Base-by-base conservation (phyloP, 257 asterid genomes). In the Avicennia marina region DNA sequence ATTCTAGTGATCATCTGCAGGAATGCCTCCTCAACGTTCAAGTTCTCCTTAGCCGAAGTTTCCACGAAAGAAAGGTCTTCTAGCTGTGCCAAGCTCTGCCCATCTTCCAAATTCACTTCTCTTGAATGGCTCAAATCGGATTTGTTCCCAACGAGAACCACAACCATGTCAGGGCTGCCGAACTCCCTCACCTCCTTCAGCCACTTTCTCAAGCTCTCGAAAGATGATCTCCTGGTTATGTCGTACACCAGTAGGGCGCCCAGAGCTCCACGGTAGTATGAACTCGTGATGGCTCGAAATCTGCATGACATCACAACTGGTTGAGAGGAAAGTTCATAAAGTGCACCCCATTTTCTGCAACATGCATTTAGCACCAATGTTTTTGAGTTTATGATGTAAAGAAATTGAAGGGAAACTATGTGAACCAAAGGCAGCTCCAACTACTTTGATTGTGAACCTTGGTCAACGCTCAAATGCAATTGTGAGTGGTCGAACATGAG, bases 1-100 rank as follows among this genome's bases (percentile, higher is more conserved):
- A 86, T 89, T 49, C 60, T 83, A 12, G 63, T 71, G 57, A 89
- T 78, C 97, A 89, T 83, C 12, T 78, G 75, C 4, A 78, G 66
- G 45, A 89, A 89, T 24, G 95, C 97, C 42, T 86, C 93, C 62
- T 86, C 97, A 46, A 89, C 97, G 50, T 89, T 89, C 60, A 83
- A 6, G 56, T 83, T 89, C 47, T 83, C 94, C 72, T 78, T 89
- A 4, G 95, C 95, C 24, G 95, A 89, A 24, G 95, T 89, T 57
- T 89, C 97, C 81, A 86, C 70, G 49, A 89, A 89, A 0, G 78
- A 74, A 1, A 89, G 27, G 7, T 76, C 76, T 68, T 89, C 97
- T 0, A 81, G 68, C 32, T 83, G 81, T 0, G 97, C 95, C 50
- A 89, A 51, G 49, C 81, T 78, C 31, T 71, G 80, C 2, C 94